phyloP scores from a whole-genome alignment of 1,284 basidiomycete species.

The Thecaphora thlaspeos region DNA sequence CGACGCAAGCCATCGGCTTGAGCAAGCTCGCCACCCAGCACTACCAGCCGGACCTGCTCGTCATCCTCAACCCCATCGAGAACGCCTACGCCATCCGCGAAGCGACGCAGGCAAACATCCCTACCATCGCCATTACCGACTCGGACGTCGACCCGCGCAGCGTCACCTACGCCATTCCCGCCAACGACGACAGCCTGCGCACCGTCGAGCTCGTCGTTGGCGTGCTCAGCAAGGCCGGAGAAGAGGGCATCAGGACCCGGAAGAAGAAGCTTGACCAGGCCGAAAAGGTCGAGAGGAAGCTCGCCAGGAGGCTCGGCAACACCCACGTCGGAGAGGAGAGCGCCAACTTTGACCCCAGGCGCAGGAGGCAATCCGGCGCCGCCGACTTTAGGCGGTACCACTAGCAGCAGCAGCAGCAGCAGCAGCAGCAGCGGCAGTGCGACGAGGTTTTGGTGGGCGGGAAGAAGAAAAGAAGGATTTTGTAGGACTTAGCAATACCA shows the following conservation, averaged over 20 bases:
- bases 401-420: no score
- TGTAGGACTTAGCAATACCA: no score
- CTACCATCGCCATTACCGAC: constrained; percentile 72
- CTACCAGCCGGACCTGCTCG: constrained; percentile 78
- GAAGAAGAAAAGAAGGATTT: no score
- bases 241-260: constrained; percentile 47
- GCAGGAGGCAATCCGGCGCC: not conserved
- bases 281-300: constrained; percentile 41
- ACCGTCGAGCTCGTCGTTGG: constrained; percentile 88
- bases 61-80: constrained; percentile 82
- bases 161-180: constrained; percentile 97
- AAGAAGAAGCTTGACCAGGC: constrained; percentile 37
- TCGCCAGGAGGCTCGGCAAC: constrained; percentile 15
- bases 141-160: constrained; percentile 92
- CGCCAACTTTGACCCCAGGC: constrained; percentile 28
- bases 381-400: no score
- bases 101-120: constrained; percentile 59
- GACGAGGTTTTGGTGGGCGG: no score
- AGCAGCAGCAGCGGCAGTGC: no score
- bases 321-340: constrained; percentile 2
- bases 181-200: constrained; percentile 90
- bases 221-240: constrained; percentile 83
- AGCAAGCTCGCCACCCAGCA: constrained; percentile 63
- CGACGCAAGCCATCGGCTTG: constrained; percentile 22
- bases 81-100: constrained; percentile 65